Base-by-base conservation (phyloP, 768 basidiomycete species). In the Lepiota brunneoincarnata region DNA sequence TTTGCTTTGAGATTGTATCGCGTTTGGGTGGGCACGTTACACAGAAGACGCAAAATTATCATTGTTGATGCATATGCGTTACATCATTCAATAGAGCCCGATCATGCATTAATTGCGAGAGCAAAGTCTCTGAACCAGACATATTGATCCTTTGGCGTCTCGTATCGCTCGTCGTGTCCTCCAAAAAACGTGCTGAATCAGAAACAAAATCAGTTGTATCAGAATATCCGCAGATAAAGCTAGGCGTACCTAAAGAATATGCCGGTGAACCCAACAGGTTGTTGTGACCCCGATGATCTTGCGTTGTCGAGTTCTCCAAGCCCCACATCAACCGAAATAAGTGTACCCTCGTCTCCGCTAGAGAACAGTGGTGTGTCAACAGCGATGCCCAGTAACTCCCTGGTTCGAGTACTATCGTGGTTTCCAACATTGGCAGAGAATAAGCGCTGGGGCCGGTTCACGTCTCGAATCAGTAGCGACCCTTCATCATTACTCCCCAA, bases 201-300 rank as follows among this genome's bases (percentile, higher is more conserved):
- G 5, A 36, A 6, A 40, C 35, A 21, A 20, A 44, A 23, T 38
- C 36, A 15, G 34, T 23, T 23, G 44, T 34, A 38, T 24, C 28
- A 43, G 18, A 35, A 9, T 41, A 42, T n/a, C 4, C 31, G 36
- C 40, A 41, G 41, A 34, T n/a, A 39, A 26, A 49, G 28, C 38
- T 24, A 17, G 14, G 45, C 65, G n/a, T 64, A 86, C 88, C 88
- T 90, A 71, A 93, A 93, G 69, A 93, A 93, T 18, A 92, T 68
- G 0, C 82, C 80, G 2, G 66, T 54, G 40, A 83, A 79, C 15
- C 73, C 75, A 1, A 78, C 69, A 2, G 52, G 40, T 4, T 55
- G 34, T 1, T 40, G 49, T 36, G 45, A 20, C 36, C 43, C 17
- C 18, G 54, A 44, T 15, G 48, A 37, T 11, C 31, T 38, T 45